These are phyloP conservation scores for Starmerella tilneyi DNA, from an alignment of 805 yeast genomes.

Conservation along the genomic window DNA sequence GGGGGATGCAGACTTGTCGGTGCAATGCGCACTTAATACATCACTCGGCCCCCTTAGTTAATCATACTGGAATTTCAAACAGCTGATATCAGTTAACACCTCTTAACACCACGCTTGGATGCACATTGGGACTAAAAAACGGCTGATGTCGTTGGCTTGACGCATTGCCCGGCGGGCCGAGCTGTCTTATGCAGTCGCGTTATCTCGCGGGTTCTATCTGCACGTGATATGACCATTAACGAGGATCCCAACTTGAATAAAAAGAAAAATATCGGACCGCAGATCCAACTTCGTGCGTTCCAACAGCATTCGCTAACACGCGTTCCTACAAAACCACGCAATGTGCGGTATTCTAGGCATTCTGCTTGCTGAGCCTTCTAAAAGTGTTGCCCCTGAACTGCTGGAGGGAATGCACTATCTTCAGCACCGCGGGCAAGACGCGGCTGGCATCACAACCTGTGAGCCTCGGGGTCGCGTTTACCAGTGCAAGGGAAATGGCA, in stretches of 20 bases:
- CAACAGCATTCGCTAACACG: too few species aligned
- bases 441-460: constrained; percentile 97
- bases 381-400: constrained; percentile 75
- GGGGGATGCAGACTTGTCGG: too few species aligned
- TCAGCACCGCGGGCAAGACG: constrained; percentile 98
- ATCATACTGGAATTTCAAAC: too few species aligned
- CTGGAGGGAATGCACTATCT: constrained; percentile 86
- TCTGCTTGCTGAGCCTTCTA: constrained; percentile 62
- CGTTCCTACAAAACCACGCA: not conserved
- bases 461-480: constrained; percentile 86
- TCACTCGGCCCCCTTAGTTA: too few species aligned
- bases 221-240: not conserved
- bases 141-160: not conserved
- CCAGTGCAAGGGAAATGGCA: constrained; percentile 97
- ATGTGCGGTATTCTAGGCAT: constrained; percentile 97
- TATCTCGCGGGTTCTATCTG: constrained; percentile 5
- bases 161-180: not conserved
- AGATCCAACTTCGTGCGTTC: too few species aligned
- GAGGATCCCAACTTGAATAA: not conserved
- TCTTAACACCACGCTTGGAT: not conserved
- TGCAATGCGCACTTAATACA: too few species aligned
- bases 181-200: not conserved
- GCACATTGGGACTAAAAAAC: not conserved
- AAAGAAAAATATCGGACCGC: not conserved
- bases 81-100: too few species aligned